Conservation (phyloP, 2,329 filamentous ascomycete species). For the Penicillium polonicum region DNA sequence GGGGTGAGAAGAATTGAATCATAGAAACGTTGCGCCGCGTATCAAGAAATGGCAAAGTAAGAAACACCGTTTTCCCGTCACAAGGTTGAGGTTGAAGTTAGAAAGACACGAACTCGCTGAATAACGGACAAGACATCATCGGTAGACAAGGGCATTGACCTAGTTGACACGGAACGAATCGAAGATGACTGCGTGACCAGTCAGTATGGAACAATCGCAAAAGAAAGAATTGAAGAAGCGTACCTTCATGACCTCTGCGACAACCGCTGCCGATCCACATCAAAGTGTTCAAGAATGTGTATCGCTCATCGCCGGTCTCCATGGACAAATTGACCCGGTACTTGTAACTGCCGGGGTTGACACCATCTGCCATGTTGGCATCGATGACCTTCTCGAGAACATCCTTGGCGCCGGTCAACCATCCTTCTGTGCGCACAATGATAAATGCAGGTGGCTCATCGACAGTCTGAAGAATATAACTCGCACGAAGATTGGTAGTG, state of each 20-base stretch:
- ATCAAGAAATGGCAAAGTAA: conserved; percentile 13
- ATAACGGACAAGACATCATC: conserved; percentile 19
- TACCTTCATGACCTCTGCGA: conserved; percentile 48
- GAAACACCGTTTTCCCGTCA: conserved; percentile 26
- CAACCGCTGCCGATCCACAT: conserved; percentile 54
- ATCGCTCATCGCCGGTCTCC: conserved; percentile 52
- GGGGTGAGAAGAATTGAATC: conserved; percentile 4
- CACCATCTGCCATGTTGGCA: conserved; percentile 43
- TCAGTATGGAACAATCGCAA: conserved; percentile 6
- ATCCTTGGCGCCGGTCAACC: conserved; percentile 51
- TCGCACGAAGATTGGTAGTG: conserved; percentile 46
- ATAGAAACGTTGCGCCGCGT: conserved; percentile 13
- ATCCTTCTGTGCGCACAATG: conserved; percentile 48
- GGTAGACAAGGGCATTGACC: conserved; percentile 6
- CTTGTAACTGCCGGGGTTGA: conserved; percentile 51
- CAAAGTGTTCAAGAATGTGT: conserved; percentile 50
- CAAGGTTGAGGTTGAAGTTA: conserved; percentile 6
- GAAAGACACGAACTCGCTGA: conserved; percentile 20
- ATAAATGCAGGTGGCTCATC: conserved; percentile 53
- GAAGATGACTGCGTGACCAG: conserved; percentile 31
- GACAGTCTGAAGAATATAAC: conserved; percentile 51
- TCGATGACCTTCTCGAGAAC: conserved; percentile 51
- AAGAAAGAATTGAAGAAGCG: conserved; percentile 7
- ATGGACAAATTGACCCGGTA: conserved; percentile 50
- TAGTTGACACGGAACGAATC: conserved; percentile 41